Percentiles rank a stretch among this genome's conserved stretches.
These are phyloP conservation scores for Neurospora sp. DNA, from an alignment of 495 filamentous ascomycete species.

Conservation along the genomic window DNA sequence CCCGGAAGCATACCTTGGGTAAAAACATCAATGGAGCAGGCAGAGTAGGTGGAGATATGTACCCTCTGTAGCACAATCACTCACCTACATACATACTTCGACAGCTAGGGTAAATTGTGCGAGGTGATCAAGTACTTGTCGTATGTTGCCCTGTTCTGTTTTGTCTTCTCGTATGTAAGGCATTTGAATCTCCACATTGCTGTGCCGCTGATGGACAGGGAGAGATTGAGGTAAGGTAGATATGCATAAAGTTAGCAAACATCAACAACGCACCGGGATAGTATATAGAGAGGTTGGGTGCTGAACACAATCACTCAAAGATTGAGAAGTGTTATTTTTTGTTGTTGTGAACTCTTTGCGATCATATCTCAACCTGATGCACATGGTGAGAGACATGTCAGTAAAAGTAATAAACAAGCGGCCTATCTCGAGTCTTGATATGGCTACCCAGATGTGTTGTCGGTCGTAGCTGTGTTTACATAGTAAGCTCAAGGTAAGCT, in stretches of 20 bases:
- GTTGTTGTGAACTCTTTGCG: not conserved
- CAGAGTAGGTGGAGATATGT: not conserved
- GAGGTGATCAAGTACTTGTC: not conserved
- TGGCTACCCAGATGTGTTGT: not conserved
- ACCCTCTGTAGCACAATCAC: not conserved
- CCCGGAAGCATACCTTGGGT: not conserved
- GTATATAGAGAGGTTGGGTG: not conserved
- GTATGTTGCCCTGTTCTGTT: not conserved
- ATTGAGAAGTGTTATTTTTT: not conserved
- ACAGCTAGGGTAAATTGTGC: not conserved
- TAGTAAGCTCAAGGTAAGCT: not conserved
- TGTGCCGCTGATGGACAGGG: not conserved
- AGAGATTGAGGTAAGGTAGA: not conserved
- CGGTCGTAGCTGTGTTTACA: not conserved
- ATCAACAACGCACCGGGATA: not conserved
- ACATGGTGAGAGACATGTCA: not conserved
- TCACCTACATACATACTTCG: not conserved
- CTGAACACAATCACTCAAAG: not conserved
- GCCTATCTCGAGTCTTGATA: not conserved
- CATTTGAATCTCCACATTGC: not conserved
- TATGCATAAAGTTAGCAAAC: not conserved
- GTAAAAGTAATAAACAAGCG: not conserved
- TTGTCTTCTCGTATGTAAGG: not conserved
- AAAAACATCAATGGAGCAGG: not conserved
- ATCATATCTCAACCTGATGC: not conserved